Evolutionary conservation across 2,329 filamentous ascomycete genomes (phyloP).

Genomic region (Aaosphaeria arxii): DNA sequence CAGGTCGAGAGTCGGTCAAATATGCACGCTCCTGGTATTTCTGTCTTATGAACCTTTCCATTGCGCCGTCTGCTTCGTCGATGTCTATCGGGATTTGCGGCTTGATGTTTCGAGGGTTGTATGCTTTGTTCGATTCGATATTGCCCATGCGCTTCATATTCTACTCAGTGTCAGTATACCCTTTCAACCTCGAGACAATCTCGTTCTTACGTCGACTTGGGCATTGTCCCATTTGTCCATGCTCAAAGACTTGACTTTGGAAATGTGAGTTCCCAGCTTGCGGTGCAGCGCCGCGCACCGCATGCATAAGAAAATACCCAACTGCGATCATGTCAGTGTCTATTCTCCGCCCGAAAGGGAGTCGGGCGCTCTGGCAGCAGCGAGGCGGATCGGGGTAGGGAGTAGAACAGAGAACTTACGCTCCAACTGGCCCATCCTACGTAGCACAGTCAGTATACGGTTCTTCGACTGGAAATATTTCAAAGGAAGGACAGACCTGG

Average conservation of each 20-base stretch:
- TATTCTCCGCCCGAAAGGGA: too few species aligned
- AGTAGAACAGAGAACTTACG: slow-evolving; percentile 54
- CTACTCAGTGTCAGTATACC: slow-evolving; percentile 45
- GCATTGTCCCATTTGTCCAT: slow-evolving; percentile 98
- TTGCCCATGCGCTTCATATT: slow-evolving; percentile 96
- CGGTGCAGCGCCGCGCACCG: slow-evolving; percentile 93
- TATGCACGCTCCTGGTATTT: slow-evolving; percentile 77
- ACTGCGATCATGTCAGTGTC: slow-evolving; percentile 48
- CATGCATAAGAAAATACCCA: slow-evolving; percentile 97
- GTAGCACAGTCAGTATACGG: slow-evolving; percentile 27
- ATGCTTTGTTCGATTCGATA: slow-evolving; percentile 76
- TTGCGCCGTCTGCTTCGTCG: slow-evolving; percentile 88
- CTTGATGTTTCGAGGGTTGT: slow-evolving; percentile 80
- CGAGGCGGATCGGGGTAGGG: background rate
- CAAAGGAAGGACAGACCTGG: slow-evolving; percentile 63
- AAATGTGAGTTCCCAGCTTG: slow-evolving; percentile 95
- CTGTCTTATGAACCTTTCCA: slow-evolving; percentile 92
- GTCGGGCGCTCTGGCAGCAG: background rate
- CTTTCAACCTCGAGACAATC: background rate
- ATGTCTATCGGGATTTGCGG: slow-evolving; percentile 83
- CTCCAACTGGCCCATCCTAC: slow-evolving; percentile 96
- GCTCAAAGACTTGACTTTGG: slow-evolving; percentile 96
- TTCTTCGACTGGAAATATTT: background rate
- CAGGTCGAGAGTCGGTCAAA: slow-evolving; percentile 34
- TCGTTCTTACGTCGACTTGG: slow-evolving; percentile 79